Conservation (phyloP, 345 rosid species). For the Sonneratia caseolaris region DNA sequence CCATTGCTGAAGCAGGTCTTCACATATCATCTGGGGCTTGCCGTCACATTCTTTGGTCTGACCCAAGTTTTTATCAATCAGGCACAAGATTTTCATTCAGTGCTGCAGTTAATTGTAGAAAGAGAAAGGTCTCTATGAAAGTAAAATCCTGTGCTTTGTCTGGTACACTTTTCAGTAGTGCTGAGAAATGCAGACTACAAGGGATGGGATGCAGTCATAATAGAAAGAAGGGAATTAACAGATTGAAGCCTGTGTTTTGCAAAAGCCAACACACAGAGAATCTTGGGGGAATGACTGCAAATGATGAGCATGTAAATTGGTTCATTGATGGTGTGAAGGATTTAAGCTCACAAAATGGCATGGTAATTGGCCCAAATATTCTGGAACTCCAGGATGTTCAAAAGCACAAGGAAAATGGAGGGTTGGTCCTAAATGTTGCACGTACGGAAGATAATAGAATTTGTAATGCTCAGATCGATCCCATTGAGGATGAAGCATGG, state of each 20-base stretch:
- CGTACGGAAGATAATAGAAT: constrained; percentile 11
- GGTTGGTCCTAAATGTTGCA: constrained; percentile 21
- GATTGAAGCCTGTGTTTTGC: constrained; percentile 23
- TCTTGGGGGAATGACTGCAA: constrained; percentile 19
- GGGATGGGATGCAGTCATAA: constrained; percentile 11
- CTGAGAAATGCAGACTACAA: constrained; percentile 10
- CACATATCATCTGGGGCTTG: constrained; percentile 36
- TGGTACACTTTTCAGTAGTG: constrained; percentile 9
- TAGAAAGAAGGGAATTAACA: constrained; percentile 9
- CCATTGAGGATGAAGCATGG: constrained; percentile 87
- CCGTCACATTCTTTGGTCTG: constrained; percentile 22
- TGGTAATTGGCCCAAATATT: constrained; percentile 12
- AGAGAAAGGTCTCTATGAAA: constrained; percentile 19
- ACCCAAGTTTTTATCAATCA: constrained; percentile 15
- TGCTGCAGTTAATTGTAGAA: constrained; percentile 15
- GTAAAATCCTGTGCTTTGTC: constrained; percentile 19
- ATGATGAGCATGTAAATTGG: constrained; percentile 25
- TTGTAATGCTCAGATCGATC: constrained; percentile 21
- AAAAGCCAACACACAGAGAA: constrained; percentile 38
- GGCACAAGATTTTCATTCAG: constrained; percentile 17
- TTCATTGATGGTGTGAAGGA: constrained; percentile 33
- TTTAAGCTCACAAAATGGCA: constrained; percentile 28
- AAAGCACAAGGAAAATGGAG: constrained; percentile 26
- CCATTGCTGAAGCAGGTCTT: constrained; percentile 37
- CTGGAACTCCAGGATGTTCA: constrained; percentile 29